phyloP scores from a whole-genome alignment of 2,329 filamentous ascomycete genomes.

The Macrophomina phaseolina region DNA sequence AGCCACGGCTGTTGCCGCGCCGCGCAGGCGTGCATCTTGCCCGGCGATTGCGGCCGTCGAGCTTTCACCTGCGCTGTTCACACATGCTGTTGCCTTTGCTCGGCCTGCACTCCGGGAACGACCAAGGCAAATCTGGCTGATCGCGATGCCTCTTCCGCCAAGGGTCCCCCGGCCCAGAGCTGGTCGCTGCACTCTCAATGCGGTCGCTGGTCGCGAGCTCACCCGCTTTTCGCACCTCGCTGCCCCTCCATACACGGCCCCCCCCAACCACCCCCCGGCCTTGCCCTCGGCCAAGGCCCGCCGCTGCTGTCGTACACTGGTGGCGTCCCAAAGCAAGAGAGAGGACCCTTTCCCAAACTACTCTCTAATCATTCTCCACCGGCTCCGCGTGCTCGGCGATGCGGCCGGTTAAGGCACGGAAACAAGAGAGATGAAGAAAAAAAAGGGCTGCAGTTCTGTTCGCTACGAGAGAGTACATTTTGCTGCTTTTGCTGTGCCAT shows the following conservation, averaged over 20 bases:
- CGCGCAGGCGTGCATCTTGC: background rate
- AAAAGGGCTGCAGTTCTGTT: too few relatives aligned
- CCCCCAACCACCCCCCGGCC: background rate
- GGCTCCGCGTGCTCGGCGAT: constrained; percentile 11
- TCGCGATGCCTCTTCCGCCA: constrained; percentile 11
- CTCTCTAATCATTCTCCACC: constrained; percentile 11
- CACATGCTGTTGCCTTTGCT: background rate
- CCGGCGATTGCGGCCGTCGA: constrained; percentile 14
- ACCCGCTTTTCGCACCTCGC: background rate
- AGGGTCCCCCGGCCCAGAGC: constrained; percentile 9
- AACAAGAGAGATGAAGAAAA: background rate
- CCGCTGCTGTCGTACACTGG: constrained; percentile 19
- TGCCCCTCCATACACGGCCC: too few relatives aligned
- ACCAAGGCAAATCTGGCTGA: constrained; percentile 10
- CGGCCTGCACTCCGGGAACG: constrained; percentile 12
- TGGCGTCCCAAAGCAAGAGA: background rate
- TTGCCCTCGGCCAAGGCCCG: constrained; percentile 9
- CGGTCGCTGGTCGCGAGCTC: constrained; percentile 14
- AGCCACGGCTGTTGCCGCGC: constrained; percentile 15
- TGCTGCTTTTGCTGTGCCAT: background rate
- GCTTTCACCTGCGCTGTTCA: background rate
- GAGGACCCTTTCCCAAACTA: constrained; percentile 4
- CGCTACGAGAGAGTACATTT: too few relatives aligned
- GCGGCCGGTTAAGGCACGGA: constrained; percentile 14
- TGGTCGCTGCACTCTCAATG: background rate